These are phyloP conservation scores for Pseudogymnoascus sp. DNA, from an alignment of 2,329 filamentous ascomycete species.

Conservation along the genomic window DNA sequence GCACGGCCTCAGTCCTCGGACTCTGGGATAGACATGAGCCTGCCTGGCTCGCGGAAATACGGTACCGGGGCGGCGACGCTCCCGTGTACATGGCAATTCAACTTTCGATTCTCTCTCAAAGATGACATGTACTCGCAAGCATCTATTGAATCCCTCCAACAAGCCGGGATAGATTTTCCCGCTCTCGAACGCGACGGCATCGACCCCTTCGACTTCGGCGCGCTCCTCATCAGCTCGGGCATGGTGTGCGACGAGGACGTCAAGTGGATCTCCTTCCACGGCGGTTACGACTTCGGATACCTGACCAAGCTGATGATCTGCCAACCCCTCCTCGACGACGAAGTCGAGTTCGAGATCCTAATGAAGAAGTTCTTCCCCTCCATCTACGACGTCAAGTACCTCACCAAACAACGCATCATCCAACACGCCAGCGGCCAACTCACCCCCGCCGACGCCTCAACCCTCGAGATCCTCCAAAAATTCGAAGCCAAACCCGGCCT, in stretches of 20 bases:
- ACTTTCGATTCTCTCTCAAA: slow-evolving; percentile 92
- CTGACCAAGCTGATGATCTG: slow-evolving; percentile 88
- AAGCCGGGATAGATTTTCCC: slow-evolving; percentile 87
- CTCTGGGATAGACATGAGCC: slow-evolving; percentile 37
- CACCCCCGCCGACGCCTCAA: slow-evolving; percentile 56
- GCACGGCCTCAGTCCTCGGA: slow-evolving; percentile 46
- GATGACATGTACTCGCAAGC: slow-evolving; percentile 97
- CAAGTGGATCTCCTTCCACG: slow-evolving; percentile 96
- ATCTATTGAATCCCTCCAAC: slow-evolving; percentile 83
- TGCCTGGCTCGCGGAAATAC: slow-evolving; percentile 34
- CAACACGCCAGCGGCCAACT: slow-evolving; percentile 57
- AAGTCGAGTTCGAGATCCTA: slow-evolving; percentile 79
- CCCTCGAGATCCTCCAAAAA: slow-evolving; percentile 69
- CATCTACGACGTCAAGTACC: slow-evolving; percentile 92
- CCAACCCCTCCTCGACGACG: slow-evolving; percentile 76
- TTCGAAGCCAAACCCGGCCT: slow-evolving; percentile 87
- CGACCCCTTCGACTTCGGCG: slow-evolving; percentile 80
- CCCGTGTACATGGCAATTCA: slow-evolving; percentile 97
- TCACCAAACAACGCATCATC: slow-evolving; percentile 82
- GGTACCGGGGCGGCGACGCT: slow-evolving; percentile 45
- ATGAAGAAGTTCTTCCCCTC: slow-evolving; percentile 91
- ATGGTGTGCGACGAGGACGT: slow-evolving; percentile 82
- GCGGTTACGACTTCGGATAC: slow-evolving; percentile 96
- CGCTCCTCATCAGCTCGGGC: slow-evolving; percentile 84
- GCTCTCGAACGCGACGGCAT: slow-evolving; percentile 83